A percentile compares a stretch with the other conserved stretches of the same genome.
Conservation (phyloP, 2,329 filamentous ascomycete genomes). For the Colletotrichum godetiae region DNA sequence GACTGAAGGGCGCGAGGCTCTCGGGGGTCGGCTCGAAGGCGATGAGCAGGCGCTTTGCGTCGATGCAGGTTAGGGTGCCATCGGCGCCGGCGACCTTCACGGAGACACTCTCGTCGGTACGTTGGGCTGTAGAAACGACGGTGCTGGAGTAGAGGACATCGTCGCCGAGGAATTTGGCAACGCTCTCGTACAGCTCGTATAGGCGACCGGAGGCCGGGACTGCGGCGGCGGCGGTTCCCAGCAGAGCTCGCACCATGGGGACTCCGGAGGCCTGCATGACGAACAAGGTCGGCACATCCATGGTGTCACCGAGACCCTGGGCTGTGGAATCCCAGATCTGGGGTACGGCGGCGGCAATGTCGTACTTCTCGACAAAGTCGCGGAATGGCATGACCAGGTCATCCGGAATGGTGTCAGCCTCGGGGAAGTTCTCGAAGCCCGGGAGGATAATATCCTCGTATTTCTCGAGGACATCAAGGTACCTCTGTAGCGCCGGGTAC, state of each 20-base stretch:
- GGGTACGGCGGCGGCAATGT: conserved; percentile 54
- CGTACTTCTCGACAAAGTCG: conserved; percentile 59
- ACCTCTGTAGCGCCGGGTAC: conserved; percentile 42
- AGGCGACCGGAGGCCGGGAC: conserved; percentile 38
- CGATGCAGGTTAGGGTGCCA: conserved; percentile 33
- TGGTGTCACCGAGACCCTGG: conserved; percentile 38
- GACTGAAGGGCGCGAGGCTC: conserved; percentile 37
- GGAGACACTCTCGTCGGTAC: conserved; percentile 34
- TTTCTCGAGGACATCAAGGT: conserved; percentile 42
- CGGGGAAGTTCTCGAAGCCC: conserved; percentile 52
- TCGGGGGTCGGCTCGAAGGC: conserved; percentile 39
- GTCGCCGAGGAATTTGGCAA: conserved; percentile 35
- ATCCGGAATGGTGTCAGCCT: conserved; percentile 53
- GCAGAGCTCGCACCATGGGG: conserved; percentile 39
- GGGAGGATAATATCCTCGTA: conserved; percentile 49
- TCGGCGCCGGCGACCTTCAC: conserved; percentile 24
- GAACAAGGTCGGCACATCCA: conserved; percentile 35
- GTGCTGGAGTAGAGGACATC: conserved; percentile 40
- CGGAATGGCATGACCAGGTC: conserved; percentile 60
- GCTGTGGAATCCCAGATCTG: conserved; percentile 36
- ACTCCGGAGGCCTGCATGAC: conserved; percentile 33
- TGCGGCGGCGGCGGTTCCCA: conserved; percentile 35
- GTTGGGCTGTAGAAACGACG: conserved; percentile 24
- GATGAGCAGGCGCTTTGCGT: conserved; percentile 41
- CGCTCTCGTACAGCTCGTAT: conserved; percentile 36